Percentiles rank a stretch among this genome's conserved stretches.
phyloP scores from a whole-genome alignment of 2,329 filamentous ascomycete genomes.

The Colletotrichum zoysiae region DNA sequence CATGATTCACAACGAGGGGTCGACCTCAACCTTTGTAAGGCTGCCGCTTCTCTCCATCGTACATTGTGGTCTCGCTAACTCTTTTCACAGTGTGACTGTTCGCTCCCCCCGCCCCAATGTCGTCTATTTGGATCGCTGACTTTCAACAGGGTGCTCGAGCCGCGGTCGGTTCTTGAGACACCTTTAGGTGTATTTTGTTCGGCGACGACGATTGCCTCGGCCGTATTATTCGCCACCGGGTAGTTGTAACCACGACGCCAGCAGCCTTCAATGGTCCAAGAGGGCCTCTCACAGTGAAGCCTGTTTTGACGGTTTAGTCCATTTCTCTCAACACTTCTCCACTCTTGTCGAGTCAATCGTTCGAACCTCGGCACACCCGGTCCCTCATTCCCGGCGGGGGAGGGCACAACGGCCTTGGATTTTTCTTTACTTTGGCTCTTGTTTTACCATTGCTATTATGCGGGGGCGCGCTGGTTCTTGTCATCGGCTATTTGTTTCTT shows the following conservation, averaged over 20 bases:
- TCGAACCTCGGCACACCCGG: background rate
- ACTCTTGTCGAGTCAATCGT: background rate
- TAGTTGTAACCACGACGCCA: background rate
- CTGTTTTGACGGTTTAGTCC: background rate
- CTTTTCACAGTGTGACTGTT: constrained; percentile 61
- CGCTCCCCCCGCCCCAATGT: constrained; percentile 35
- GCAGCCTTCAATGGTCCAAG: background rate
- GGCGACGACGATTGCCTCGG: background rate
- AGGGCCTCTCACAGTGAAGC: too few relatives aligned
- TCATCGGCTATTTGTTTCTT: constrained; percentile 10
- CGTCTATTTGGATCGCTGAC: constrained; percentile 17
- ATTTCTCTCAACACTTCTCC: background rate
- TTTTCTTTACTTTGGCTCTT: background rate
- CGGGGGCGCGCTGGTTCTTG: constrained; percentile 5
- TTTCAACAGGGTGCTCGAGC: constrained; percentile 40
- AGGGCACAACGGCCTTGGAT: too few relatives aligned
- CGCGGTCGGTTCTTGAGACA: constrained; percentile 43
- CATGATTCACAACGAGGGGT: constrained; percentile 84
- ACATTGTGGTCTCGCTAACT: constrained; percentile 47
- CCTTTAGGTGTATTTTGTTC: constrained; percentile 19
- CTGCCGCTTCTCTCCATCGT: constrained; percentile 30
- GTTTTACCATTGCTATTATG: background rate
- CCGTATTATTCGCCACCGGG: background rate
- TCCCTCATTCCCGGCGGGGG: background rate
- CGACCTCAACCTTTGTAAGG: constrained; percentile 71